Evolutionary conservation across 2,329 filamentous ascomycete genomes (phyloP).

Genomic region (Fonsecaea pugnacius): DNA sequence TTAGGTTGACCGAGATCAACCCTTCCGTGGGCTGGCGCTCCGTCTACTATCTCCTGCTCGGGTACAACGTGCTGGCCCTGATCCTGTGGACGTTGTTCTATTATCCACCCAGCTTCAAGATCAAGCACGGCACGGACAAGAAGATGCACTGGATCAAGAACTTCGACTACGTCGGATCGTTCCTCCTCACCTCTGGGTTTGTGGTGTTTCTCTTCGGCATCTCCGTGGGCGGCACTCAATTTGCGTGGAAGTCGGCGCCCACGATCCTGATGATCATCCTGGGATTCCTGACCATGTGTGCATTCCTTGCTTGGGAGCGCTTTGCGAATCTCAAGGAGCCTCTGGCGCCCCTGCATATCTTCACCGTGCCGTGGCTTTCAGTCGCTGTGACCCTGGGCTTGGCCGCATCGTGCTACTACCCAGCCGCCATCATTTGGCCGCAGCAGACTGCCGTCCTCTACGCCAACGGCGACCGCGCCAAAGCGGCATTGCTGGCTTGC

Average conservation of each 20-base stretch:
- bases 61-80: conserved; percentile 1
- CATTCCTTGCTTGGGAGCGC: neutral
- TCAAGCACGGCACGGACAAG: conserved; percentile 2
- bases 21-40: conserved; percentile 13
- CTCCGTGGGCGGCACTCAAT: conserved; percentile 46
- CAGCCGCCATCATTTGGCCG: no score
- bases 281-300: neutral
- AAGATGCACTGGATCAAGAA: neutral
- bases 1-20: neutral
- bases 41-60: conserved; percentile 12
- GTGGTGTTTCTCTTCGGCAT: conserved; percentile 51
- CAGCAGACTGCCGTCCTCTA: no score
- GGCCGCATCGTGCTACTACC: no score
- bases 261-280: neutral
- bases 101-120: conserved; percentile 10
- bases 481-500: no score
- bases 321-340: neutral
- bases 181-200: conserved; percentile 48
- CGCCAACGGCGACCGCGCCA: no score
- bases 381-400: no score
- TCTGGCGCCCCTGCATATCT: conserved; percentile 30
- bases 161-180: conserved; percentile 53
- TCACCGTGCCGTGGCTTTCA: no score
- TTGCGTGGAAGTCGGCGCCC: conserved; percentile 49
- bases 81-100: neutral